Conservation (phyloP, 345 rosid species). For the Limnanthes douglasii region DNA sequence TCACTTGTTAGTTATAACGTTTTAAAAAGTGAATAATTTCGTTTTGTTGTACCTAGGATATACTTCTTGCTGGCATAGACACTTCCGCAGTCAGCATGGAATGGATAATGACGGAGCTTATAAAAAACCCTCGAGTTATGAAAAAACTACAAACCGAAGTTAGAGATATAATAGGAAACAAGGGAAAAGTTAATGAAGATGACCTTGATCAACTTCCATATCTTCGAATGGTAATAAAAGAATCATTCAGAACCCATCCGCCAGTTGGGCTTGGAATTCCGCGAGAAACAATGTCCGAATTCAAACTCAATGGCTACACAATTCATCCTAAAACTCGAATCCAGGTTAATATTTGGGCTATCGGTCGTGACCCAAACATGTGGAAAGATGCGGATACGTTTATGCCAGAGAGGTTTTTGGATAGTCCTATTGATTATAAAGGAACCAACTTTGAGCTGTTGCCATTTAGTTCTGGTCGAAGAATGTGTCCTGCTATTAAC, state of each 20-base stretch:
- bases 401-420: conserved; percentile 22
- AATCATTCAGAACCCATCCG: conserved; percentile 38
- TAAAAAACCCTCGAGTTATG: conserved; percentile 22
- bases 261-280: conserved; percentile 26
- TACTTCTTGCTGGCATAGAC: conserved; percentile 10
- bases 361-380: conserved; percentile 24
- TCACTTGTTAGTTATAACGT: no score
- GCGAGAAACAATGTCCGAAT: conserved; percentile 27
- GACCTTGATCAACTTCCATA: conserved; percentile 19
- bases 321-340: conserved; percentile 18
- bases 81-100: conserved; percentile 12
- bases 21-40: background rate
- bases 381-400: conserved; percentile 27
- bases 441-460: conserved; percentile 27
- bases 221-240: conserved; percentile 30
- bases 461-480: conserved; percentile 31
- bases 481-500: conserved; percentile 25
- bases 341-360: conserved; percentile 31
- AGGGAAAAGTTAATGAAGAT: conserved; percentile 13
- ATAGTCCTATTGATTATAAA: conserved; percentile 17
- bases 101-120: conserved; percentile 37
- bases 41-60: conserved; percentile 12
- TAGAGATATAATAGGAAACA: conserved; percentile 12
- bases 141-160: conserved; percentile 26
- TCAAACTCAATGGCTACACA: conserved; percentile 17